A percentile compares a stretch with the other conserved stretches of the same genome.
phyloP scores from a whole-genome alignment of 2,329 filamentous ascomycete genomes.

The Aspergillus sp. region DNA sequence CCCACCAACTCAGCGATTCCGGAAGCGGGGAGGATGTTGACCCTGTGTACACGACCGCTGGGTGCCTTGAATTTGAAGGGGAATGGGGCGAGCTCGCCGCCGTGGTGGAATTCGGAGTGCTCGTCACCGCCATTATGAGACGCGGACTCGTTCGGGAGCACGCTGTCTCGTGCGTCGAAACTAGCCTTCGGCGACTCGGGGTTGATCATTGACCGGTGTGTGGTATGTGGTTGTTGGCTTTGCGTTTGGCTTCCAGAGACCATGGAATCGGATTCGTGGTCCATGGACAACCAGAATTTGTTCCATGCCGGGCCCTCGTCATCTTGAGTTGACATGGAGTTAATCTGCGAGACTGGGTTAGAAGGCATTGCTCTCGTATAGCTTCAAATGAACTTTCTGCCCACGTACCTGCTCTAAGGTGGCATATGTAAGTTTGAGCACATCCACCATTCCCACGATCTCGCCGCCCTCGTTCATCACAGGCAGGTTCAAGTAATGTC shows the following conservation, averaged over 20 bases:
- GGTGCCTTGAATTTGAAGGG: conserved; percentile 99
- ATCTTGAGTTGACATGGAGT: conserved; percentile 85
- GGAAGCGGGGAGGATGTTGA: conserved; percentile 78
- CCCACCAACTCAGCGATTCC: conserved; percentile 78
- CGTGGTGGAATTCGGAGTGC: conserved; percentile 63
- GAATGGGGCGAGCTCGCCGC: conserved; percentile 71
- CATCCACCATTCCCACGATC: conserved; percentile 99
- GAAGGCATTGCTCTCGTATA: not conserved
- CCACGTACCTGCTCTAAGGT: conserved; percentile 82
- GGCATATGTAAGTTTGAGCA: conserved; percentile 95
- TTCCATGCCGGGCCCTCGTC: conserved; percentile 98
- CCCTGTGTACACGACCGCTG: conserved; percentile 85
- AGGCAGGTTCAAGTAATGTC: conserved; percentile 95
- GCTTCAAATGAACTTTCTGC: not conserved
- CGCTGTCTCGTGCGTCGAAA: conserved; percentile 74
- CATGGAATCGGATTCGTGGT: conserved; percentile 93
- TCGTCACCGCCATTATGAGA: conserved; percentile 87
- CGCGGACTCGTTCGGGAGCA: conserved; percentile 90
- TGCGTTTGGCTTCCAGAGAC: conserved; percentile 71
- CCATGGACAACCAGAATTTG: conserved; percentile 97
- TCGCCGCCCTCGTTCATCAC: conserved; percentile 98
- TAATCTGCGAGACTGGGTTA: conserved; percentile 56
- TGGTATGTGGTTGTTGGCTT: conserved; percentile 64
- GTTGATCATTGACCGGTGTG: conserved; percentile 75
- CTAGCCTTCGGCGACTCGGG: conserved; percentile 67